Evolutionary conservation across 768 basidiomycete genomes (phyloP).

Genomic region (Lactifluus echinatus): DNA sequence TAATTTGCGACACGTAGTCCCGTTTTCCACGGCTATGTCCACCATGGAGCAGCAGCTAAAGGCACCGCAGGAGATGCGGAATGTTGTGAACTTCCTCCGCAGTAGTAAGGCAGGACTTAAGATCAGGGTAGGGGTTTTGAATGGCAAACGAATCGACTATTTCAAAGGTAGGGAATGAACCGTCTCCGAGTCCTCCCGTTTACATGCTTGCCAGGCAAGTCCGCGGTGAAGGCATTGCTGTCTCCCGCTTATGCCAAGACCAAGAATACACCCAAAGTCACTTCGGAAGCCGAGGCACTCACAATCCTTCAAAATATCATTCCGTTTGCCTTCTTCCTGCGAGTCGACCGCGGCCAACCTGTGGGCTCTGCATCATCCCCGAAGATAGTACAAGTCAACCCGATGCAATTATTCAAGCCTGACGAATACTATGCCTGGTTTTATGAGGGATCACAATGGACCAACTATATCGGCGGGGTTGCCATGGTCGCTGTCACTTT

Average conservation of each 20-base stretch:
- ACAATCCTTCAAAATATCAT: conserved; percentile 60
- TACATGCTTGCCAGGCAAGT: conserved; percentile 55
- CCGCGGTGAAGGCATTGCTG: conserved; percentile 84
- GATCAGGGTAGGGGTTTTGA: conserved; percentile 79
- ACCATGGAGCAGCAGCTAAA: conserved; percentile 64
- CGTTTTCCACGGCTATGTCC: conserved; percentile 25
- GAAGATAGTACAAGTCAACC: conserved; percentile 71
- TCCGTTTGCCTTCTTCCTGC: conserved; percentile 86
- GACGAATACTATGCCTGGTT: conserved; percentile 95
- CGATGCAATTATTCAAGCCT: conserved; percentile 67
- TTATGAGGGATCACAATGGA: conserved; percentile 90
- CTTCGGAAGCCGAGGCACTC: conserved; percentile 67
- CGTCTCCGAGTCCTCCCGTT: not conserved
- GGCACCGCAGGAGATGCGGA: conserved; percentile 72
- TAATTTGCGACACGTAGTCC: not conserved
- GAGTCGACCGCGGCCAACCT: conserved; percentile 68
- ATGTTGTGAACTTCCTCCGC: conserved; percentile 80
- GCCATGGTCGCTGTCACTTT: conserved; percentile 92
- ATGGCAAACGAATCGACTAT: conserved; percentile 93
- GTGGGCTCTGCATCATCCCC: conserved; percentile 65
- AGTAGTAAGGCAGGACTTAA: conserved; percentile 83
- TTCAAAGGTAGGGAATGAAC: conserved; percentile 74
- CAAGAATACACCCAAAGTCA: conserved; percentile 68
- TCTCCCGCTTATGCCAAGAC: conserved; percentile 88
- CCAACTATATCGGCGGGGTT: conserved; percentile 82